These are phyloP conservation scores for Pseudohalonectria lignicola DNA, from an alignment of 2,329 filamentous ascomycete species.

Conservation along the genomic window DNA sequence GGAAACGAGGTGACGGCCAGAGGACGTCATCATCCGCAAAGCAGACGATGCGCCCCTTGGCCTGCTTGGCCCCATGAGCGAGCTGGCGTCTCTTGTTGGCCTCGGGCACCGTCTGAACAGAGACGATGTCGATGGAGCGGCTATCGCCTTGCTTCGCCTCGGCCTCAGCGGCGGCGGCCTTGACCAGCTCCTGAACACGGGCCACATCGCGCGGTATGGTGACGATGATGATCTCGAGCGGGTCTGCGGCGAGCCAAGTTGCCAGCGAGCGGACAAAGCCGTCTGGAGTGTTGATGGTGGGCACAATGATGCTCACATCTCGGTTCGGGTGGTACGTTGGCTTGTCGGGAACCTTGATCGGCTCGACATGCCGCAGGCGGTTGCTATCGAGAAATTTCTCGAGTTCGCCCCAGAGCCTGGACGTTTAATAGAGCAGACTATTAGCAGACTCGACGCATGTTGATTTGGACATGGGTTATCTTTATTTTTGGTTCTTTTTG, in stretches of 20 bases:
- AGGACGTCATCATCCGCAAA: conserved; percentile 18
- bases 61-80: conserved; percentile 9
- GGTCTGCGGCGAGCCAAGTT: conserved; percentile 12
- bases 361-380: neutral
- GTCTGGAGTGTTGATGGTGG: conserved; percentile 13
- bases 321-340: neutral
- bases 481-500: neutral
- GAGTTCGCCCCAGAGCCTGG: neutral
- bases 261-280: conserved; percentile 9
- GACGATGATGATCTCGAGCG: conserved; percentile 17
- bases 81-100: conserved; percentile 17
- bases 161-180: neutral
- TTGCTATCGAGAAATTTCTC: neutral
- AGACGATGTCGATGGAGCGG: too few relatives aligned
- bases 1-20: conserved; percentile 7
- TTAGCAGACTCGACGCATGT: too few relatives aligned
- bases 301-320: conserved; percentile 16
- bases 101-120: conserved; percentile 6
- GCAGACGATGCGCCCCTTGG: conserved; percentile 11
- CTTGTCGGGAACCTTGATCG: neutral
- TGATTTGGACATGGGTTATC: neutral
- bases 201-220: conserved; percentile 7
- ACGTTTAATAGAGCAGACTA: neutral
- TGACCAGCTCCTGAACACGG: conserved; percentile 5
- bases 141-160: too few relatives aligned